Percentiles rank a stretch among this genome's conserved stretches.
Conservation (phyloP, 345 rosid genomes). For the Brassica incana region DNA sequence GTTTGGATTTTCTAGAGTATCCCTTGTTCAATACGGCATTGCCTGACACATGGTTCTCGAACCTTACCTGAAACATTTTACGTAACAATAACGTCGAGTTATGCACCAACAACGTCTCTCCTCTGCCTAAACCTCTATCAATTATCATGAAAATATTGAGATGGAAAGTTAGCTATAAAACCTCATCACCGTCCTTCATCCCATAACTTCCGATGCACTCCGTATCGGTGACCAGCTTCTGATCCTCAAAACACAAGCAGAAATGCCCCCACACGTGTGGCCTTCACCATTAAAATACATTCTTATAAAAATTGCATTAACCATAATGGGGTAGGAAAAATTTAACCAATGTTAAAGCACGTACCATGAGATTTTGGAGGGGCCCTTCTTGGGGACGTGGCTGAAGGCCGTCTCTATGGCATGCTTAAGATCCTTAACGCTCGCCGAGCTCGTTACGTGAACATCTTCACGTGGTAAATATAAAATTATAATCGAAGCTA, state of each 20-base stretch:
- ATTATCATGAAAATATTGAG: background rate
- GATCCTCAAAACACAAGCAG: conserved; percentile 62
- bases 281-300: conserved; percentile 45
- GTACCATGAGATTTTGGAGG: conserved; percentile 86
- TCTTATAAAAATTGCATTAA: background rate
- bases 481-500: background rate
- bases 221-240: conserved; percentile 61
- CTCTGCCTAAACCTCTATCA: background rate
- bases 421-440: conserved; percentile 64
- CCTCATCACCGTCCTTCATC: conserved; percentile 85
- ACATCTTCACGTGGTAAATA: conserved; percentile 46
- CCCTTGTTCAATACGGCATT: conserved; percentile 39
- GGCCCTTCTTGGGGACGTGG: conserved; percentile 63
- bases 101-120: background rate
- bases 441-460: conserved; percentile 56
- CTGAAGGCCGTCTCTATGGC: conserved; percentile 73
- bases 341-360: background rate
- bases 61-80: conserved; percentile 57
- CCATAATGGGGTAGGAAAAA: background rate
- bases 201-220: conserved; percentile 59
- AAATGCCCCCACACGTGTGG: conserved; percentile 93
- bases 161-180: conserved; percentile 5
- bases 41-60: conserved; percentile 61
- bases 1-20: conserved; percentile 43
- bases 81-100: background rate